These are phyloP conservation scores for Lentinus tigrinus DNA, from an alignment of 768 basidiomycete genomes.

Conservation along the genomic window DNA sequence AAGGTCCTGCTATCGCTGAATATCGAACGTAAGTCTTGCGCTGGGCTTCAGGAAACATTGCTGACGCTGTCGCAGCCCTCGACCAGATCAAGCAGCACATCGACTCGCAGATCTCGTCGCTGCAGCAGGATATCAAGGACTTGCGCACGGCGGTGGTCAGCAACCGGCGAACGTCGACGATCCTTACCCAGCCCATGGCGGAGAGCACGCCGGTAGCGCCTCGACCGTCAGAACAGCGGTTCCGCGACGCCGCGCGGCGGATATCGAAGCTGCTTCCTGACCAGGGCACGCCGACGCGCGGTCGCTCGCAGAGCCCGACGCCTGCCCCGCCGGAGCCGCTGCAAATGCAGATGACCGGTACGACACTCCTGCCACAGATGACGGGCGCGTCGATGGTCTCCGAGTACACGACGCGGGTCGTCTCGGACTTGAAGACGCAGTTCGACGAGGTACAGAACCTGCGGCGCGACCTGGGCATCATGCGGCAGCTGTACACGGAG, in stretches of 20 bases:
- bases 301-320: conserved; percentile 23
- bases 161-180: conserved; percentile 54
- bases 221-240: conserved; percentile 75
- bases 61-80: conserved; percentile 56
- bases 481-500: conserved; percentile 93
- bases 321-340: conserved; percentile 25
- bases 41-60: background rate
- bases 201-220: conserved; percentile 64
- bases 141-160: conserved; percentile 64
- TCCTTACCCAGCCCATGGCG: conserved; percentile 51
- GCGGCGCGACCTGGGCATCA: conserved; percentile 87
- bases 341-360: conserved; percentile 63
- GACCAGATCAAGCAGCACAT: conserved; percentile 99
- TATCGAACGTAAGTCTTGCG: conserved; percentile 81
- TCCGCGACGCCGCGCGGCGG: conserved; percentile 69
- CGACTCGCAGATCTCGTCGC: conserved; percentile 79
- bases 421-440: conserved; percentile 83
- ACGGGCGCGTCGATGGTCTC: conserved; percentile 75
- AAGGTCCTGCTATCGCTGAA: conserved; percentile 88
- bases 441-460: conserved; percentile 95
- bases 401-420: conserved; percentile 71
- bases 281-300: conserved; percentile 28
- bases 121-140: conserved; percentile 90
- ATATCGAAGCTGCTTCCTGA: conserved; percentile 69
- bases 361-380: conserved; percentile 66